These are phyloP conservation scores for Eimeria sp. DNA, from an alignment of 169 alveolate genomes.

Conservation along the genomic window DNA sequence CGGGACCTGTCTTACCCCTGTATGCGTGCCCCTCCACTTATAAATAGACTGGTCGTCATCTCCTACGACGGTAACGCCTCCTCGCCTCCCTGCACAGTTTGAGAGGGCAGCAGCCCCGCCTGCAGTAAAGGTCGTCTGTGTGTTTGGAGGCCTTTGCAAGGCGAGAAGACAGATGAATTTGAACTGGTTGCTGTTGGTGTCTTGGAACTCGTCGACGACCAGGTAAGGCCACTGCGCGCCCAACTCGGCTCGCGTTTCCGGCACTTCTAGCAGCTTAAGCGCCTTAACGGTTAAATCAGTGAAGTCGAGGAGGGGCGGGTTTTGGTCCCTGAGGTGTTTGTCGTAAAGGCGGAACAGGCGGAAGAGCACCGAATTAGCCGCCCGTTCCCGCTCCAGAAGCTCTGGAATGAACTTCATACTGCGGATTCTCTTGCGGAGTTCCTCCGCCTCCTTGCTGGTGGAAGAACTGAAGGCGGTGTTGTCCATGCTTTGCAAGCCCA, in stretches of 20 bases:
- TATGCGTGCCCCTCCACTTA: slow-evolving; percentile 90
- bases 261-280: slow-evolving; percentile 82
- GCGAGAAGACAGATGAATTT: slow-evolving; percentile 82
- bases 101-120: neutral
- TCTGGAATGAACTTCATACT: slow-evolving; percentile 43
- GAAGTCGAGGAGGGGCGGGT: slow-evolving; percentile 87
- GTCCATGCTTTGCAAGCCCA: neutral
- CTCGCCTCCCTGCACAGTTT: neutral
- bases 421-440: slow-evolving; percentile 69
- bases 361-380: slow-evolving; percentile 63
- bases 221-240: slow-evolving; percentile 86
- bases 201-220: slow-evolving; percentile 91
- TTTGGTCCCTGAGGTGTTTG: slow-evolving; percentile 72
- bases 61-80: slow-evolving; percentile 89
- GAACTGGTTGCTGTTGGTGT: slow-evolving; percentile 88
- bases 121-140: neutral
- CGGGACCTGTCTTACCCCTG: slow-evolving; percentile 81
- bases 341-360: slow-evolving; percentile 70
- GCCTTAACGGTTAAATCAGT: slow-evolving; percentile 84
- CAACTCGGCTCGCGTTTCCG: slow-evolving; percentile 77
- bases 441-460: slow-evolving; percentile 63
- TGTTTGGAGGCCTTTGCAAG: slow-evolving; percentile 18
- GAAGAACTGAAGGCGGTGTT: neutral
- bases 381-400: slow-evolving; percentile 68
- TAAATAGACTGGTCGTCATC: slow-evolving; percentile 93